Conservation (phyloP, 2,329 filamentous ascomycete species). For the Xylaria sp. region DNA sequence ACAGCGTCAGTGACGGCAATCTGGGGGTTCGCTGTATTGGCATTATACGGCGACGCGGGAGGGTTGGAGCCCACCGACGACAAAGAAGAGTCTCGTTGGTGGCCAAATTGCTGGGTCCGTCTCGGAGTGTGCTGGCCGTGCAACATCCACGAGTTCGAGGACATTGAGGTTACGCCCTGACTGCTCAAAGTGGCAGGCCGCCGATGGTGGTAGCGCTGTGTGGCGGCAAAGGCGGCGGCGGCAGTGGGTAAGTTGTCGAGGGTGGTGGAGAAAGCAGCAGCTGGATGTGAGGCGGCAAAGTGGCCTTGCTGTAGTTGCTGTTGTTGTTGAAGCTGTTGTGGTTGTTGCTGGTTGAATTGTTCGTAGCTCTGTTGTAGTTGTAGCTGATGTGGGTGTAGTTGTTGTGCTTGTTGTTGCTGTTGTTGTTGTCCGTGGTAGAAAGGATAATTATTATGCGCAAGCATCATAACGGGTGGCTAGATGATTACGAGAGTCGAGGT, state of each 20-base stretch:
- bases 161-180: conserved; percentile 47
- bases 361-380: conserved; percentile 31
- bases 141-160: conserved; percentile 48
- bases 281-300: conserved; percentile 17
- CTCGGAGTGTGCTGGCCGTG: conserved; percentile 46
- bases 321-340: conserved; percentile 45
- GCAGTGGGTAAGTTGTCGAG: conserved; percentile 51
- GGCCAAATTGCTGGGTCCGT: conserved; percentile 52
- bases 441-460: conserved; percentile 46
- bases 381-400: conserved; percentile 31
- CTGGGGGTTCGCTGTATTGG: conserved; percentile 66
- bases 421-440: conserved; percentile 41
- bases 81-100: conserved; percentile 70
- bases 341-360: conserved; percentile 15
- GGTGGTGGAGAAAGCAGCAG: conserved; percentile 43
- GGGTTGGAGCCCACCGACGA: conserved; percentile 69
- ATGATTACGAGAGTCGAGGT: conserved; percentile 24
- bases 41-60: conserved; percentile 68
- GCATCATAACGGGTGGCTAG: conserved; percentile 46
- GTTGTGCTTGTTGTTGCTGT: conserved; percentile 18
- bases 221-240: conserved; percentile 45
- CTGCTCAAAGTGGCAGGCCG: conserved; percentile 32
- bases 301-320: conserved; percentile 7
- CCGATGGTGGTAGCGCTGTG: conserved; percentile 42
- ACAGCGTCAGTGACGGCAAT: conserved; percentile 64